These are phyloP conservation scores for Cenchrus purpureus DNA, from an alignment of 176 grass and related monocot species.

Conservation along the genomic window DNA sequence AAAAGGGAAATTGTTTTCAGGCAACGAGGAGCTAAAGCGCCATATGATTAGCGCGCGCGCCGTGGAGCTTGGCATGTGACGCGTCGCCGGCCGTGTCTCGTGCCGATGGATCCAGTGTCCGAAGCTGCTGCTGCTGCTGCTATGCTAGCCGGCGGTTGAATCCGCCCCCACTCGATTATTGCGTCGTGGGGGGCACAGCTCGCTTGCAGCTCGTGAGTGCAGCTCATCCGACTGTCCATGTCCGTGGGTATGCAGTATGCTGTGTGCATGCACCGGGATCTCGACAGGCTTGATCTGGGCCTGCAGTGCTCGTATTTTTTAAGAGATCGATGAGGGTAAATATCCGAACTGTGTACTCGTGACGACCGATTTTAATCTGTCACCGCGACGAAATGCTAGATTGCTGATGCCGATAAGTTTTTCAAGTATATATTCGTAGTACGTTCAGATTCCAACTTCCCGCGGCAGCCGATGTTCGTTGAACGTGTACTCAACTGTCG, in stretches of 20 bases:
- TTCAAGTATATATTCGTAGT: neutral
- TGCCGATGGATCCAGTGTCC: slow-evolving; percentile 40
- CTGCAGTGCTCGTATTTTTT: neutral
- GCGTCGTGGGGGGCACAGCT: slow-evolving; percentile 13
- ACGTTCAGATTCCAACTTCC: neutral
- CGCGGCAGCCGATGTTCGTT: slow-evolving; percentile 4
- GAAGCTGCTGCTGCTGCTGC: neutral
- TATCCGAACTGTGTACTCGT: neutral
- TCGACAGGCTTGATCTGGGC: neutral
- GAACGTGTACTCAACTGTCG: slow-evolving; percentile 25
- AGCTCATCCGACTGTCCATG: neutral
- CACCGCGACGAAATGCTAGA: too few species aligned
- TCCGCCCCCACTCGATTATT: slow-evolving; percentile 50
- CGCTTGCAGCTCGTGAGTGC: neutral
- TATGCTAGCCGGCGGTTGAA: slow-evolving; percentile 23
- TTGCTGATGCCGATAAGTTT: neutral
- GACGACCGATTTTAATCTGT: neutral
- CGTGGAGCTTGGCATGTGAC: slow-evolving; percentile 36
- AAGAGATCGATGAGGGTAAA: neutral
- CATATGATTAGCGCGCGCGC: slow-evolving; percentile 15
- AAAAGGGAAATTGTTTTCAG: neutral
- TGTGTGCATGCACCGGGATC: slow-evolving; percentile 20
- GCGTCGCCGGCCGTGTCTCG: slow-evolving; percentile 43
- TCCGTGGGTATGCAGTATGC: neutral
- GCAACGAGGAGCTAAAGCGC: neutral